Conservation (phyloP, 192 early-diverging fungal genomes). For the Backusella mclennaniae region DNA sequence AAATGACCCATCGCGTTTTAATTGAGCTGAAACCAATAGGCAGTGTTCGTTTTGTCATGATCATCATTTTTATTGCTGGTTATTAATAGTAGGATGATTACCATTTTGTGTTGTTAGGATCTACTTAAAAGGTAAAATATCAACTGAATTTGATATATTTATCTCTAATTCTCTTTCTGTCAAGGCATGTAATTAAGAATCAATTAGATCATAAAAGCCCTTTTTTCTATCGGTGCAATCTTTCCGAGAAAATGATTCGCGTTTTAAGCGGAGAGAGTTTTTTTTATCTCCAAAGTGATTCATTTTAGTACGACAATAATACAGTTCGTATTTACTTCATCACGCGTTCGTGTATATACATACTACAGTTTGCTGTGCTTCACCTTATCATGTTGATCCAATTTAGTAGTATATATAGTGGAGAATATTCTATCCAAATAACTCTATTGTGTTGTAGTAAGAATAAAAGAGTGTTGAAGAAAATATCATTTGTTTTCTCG, state of each 20-base stretch:
- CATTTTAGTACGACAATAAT: background rate
- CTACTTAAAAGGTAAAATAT: background rate
- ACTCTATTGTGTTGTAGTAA: background rate
- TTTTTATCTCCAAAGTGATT: background rate
- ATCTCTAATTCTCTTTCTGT: background rate
- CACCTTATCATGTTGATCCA: background rate
- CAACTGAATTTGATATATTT: background rate
- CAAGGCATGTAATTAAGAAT: background rate
- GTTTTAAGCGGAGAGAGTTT: background rate
- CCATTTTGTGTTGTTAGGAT: background rate
- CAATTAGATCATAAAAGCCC: background rate
- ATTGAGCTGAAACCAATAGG: background rate
- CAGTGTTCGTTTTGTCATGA: background rate
- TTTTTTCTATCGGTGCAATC: background rate
- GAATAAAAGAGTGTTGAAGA: background rate
- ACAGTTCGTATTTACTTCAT: background rate
- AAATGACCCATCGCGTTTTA: background rate
- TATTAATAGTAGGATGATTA: background rate
- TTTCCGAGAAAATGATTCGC: conserved; percentile 4
- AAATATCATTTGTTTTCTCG: background rate
- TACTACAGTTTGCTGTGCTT: background rate
- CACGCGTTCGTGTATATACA: background rate
- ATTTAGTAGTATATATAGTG: background rate
- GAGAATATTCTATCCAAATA: background rate
- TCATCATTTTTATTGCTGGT: background rate